Evolutionary conservation across 345 rosid genomes (phyloP), one percentile per base, ranked within the genome.

Genomic region (Xanthoceras sorbifolium): DNA sequence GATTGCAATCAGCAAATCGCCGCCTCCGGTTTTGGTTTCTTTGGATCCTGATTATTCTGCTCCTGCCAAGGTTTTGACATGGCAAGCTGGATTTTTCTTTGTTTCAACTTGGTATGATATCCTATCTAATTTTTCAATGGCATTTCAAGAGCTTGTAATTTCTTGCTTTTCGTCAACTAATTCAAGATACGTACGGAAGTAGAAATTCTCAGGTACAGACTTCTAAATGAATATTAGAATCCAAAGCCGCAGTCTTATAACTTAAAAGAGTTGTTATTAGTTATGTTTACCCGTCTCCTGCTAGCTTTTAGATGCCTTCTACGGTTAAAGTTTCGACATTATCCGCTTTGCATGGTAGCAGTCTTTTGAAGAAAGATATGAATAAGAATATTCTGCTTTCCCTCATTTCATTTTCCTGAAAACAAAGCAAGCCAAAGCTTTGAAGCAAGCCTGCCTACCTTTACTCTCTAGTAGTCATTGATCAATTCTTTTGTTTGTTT

Each of bases 31-130:
- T 69, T 67, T 88, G 22, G 65, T 76, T 63, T 20, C 77, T 1
- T 91, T 90, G 94, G 92, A 90, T 63, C 83, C 84, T 61, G 76
- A 85, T 9, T 57, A 57, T 63, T 85, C 84, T 29, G 55, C 77
- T 75, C 79, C 79, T 0, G 79, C 84, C 61, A 87, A 81, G 78
- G 55, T 76, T 32, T 82, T 94, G 57, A 78, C 91, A 6, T 86
- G 84, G 83, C 95, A 89, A 75, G 98, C 99, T 0, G 92, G 87
- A 22, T 86, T 91, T 74, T 92, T 92, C 91, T 93, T 91, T 32
- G 83, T 90, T 74, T 70, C 93, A 61, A 92, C 97, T 7, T 94
- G 98, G 98, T 93, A 87, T 64, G 64, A 29, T 67, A n/a, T 17
- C 40, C 40, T 36, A 36, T 36, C 40, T 1, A 36, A 36, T 9